Evolutionary conservation across 2,329 filamentous ascomycete genomes (phyloP), one percentile per base, ranked within the genome.

Genomic region (Grosmannia clavigera): DNA sequence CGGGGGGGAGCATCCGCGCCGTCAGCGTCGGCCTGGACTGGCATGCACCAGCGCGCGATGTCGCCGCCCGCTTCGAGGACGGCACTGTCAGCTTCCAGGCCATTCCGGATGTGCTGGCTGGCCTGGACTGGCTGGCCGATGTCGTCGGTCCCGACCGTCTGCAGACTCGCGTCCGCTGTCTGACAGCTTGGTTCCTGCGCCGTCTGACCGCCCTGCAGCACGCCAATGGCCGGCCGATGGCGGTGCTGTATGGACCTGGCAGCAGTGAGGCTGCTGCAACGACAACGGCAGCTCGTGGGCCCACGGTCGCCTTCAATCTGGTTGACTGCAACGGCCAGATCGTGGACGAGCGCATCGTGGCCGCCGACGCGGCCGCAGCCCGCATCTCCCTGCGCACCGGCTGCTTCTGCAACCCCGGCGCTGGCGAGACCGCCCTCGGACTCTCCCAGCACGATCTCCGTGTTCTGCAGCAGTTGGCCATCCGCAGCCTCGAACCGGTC

Each of bases 321-420:
- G n/a, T 74, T 6, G 73, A 75, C 52, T 55, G 61, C 0, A 25
- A 50, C 0, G 74, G 72, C 9, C 61, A 61, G 2, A 52, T 72
- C 2, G 66, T 75, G 0, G 73, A 75, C 53, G 72, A 74, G 58
- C 67, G 73, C 19, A 57, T 74, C 1, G 70, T 76, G 1, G 72
- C 67, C 0, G 50, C 57, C 2, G 73, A 71, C 62, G 70, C 73
- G 0, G 67, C 72, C 0, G 66, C 63, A 0, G 68, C 65, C 0
- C 65, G 65, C 51, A 75, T 76, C 31, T 74, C 73, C 6, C 61
- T 76, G 10, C 67, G 73, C 12, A 75, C 73, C 1, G 74, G 74
- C 4, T 76, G 74, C 55, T 75, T 75, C 63, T 75, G 74, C 61
- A 75, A 76, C 48, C 74, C 74, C 0, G 73, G 74, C 3, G 73